phyloP scores from a whole-genome alignment of 331 rosid genomes.

The Malus hybrid region DNA sequence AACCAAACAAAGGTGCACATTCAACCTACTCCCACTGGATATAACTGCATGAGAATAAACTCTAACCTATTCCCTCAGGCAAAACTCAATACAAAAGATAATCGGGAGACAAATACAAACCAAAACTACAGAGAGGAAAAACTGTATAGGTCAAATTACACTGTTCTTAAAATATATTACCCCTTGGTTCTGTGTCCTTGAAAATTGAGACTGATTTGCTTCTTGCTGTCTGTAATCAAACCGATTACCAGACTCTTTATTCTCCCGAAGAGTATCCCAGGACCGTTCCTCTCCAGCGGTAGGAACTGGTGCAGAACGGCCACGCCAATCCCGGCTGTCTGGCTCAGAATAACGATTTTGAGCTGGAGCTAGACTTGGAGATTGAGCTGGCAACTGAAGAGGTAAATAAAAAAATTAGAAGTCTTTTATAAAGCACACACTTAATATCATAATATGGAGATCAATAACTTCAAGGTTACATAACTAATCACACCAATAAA shows the following conservation, averaged over 20 bases:
- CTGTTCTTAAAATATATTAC: slow-evolving; percentile 25
- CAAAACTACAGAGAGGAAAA: neutral
- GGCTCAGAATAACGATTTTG: slow-evolving; percentile 79
- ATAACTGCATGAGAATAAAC: neutral
- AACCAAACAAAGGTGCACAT: neutral
- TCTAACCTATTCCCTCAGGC: too few species aligned
- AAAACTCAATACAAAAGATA: neutral
- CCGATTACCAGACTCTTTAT: slow-evolving; percentile 54
- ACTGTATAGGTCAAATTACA: neutral
- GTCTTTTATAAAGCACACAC: neutral
- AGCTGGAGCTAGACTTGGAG: slow-evolving; percentile 40
- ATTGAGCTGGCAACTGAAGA: slow-evolving; percentile 39
- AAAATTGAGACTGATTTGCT: slow-evolving; percentile 41
- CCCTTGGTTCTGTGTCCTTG: slow-evolving; percentile 56
- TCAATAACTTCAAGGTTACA: neutral
- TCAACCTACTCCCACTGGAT: neutral
- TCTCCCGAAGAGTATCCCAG: slow-evolving; percentile 56
- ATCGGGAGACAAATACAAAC: neutral
- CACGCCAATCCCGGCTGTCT: slow-evolving; percentile 91
- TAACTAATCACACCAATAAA: neutral
- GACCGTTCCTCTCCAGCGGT: slow-evolving; percentile 64
- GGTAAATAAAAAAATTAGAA: neutral
- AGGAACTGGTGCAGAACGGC: slow-evolving; percentile 56
- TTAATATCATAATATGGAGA: neutral
- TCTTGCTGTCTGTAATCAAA: slow-evolving; percentile 57